Evolutionary conservation across 2,329 filamentous ascomycete genomes (phyloP).

Genomic region (Ophiocordyceps camponoti-floridani): DNA sequence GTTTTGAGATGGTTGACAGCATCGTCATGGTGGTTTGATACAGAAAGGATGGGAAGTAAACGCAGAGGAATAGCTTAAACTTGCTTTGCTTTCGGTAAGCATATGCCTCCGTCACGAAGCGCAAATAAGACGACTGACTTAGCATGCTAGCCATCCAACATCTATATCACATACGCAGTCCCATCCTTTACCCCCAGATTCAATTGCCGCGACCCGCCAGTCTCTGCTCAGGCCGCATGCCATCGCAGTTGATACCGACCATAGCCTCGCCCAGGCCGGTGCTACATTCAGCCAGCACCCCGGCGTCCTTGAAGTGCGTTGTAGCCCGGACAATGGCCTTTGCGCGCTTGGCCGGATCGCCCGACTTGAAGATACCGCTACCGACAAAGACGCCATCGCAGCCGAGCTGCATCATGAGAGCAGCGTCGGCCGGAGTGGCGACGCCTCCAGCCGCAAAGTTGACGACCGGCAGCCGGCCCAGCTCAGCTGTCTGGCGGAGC

Average conservation of each 20-base stretch:
- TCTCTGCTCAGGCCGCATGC: conserved; percentile 64
- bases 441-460: conserved; percentile 98
- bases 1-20: no score
- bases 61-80: no score
- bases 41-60: no score
- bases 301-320: conserved; percentile 74
- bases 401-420: conserved; percentile 94
- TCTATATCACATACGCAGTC: no score
- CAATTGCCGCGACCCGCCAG: conserved; percentile 54
- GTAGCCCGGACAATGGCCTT: conserved; percentile 90
- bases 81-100: no score
- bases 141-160: no score
- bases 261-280: conserved; percentile 90
- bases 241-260: conserved; percentile 80
- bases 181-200: background rate
- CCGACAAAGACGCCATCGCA: conserved; percentile 98
- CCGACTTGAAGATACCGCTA: conserved; percentile 92
- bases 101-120: no score
- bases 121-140: no score
- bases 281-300: conserved; percentile 73
- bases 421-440: conserved; percentile 95
- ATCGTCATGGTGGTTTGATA: no score
- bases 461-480: conserved; percentile 80
- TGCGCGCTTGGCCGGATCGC: conserved; percentile 75
- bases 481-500: conserved; percentile 70